Base-by-base conservation (phyloP, 2,329 filamentous ascomycete genomes). In the Macrophomina phaseolina region DNA sequence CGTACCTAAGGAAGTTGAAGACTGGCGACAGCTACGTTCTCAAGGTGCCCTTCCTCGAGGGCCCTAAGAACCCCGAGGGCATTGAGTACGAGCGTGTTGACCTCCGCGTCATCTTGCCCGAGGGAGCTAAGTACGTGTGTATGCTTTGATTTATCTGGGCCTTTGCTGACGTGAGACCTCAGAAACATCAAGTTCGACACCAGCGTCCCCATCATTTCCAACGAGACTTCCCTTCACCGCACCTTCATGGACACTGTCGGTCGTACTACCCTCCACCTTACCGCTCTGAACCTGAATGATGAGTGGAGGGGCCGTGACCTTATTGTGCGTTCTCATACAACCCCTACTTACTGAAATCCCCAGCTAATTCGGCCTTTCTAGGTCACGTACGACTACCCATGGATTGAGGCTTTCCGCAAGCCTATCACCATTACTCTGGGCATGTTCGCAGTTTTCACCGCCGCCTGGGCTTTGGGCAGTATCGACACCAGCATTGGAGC, bases 191-290 rank as follows among this genome's bases (percentile, higher is more conserved):
- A 91, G 77, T 94, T 90, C 75, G 84, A 87, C 70, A 93, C 93
- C 64, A 86, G 87, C 4, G 84, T 97, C 38, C 93, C 94, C 0
- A 77, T 95, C 66, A 83, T 88, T 58, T 83, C 85, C 58, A 86
- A 87, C 69, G 79, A 82, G n/a, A 81, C 84, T 23, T 87, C 85
- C 70, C 80, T 90, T n/a, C 88, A 95, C 81, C 90, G 89, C 79
- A 97, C 94, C 0, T 99, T 93, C 81, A 91, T 99, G 81, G 95
- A 99, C 79, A 98, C 95, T 0, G 74, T 94, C 38, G 95, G 95
- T 68, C 91, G 95, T 70, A 96, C 94, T 0, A 87, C 90, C 0
- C 84, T 99, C 68, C 90, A 86, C 61, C 85, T 99, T 74, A 91
- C 90, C 69, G 92, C 93, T 7, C 85, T 89, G 72, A 98, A 97